A percentile compares a stretch with the other conserved stretches of the same genome.
phyloP scores from a whole-genome alignment of 441 rosid genomes.

The Arabidopsis hybrid region DNA sequence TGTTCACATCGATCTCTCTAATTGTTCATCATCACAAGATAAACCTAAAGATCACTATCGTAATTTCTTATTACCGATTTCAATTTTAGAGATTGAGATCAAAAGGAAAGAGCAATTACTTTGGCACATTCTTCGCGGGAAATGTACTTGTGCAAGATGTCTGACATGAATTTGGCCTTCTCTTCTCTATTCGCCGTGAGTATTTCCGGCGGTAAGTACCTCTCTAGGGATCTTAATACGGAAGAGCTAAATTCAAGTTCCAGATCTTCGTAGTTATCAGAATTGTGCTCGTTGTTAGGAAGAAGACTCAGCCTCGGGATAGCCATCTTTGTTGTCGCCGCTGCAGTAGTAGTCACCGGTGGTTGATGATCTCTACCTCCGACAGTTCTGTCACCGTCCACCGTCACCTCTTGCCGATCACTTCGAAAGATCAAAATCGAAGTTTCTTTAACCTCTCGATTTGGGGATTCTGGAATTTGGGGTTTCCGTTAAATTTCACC shows the following conservation, averaged over 20 bases:
- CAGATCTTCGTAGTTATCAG: slow-evolving; percentile 77
- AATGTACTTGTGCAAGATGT: slow-evolving; percentile 50
- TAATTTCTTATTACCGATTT: neutral
- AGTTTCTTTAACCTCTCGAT: slow-evolving; percentile 1
- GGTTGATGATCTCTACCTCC: slow-evolving; percentile 26
- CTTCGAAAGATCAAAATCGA: neutral
- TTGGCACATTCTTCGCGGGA: slow-evolving; percentile 64
- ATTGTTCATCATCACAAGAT: neutral
- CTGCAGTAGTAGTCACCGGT: neutral
- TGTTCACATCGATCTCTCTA: too few relatives aligned
- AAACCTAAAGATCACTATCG: neutral
- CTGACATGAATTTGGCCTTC: slow-evolving; percentile 75
- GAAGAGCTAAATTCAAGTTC: slow-evolving; percentile 26
- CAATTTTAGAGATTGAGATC: neutral
- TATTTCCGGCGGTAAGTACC: slow-evolving; percentile 70
- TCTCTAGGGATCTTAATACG: slow-evolving; percentile 51
- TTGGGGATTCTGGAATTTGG: slow-evolving; percentile 18
- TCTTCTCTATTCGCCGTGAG: slow-evolving; percentile 53
- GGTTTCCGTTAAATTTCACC: slow-evolving; percentile 37
- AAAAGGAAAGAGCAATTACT: slow-evolving; percentile 43
- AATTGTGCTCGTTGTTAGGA: slow-evolving; percentile 70
- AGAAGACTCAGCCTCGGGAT: neutral
- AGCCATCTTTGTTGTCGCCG: too few relatives aligned
- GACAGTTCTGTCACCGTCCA: slow-evolving; percentile 43
- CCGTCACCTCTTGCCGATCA: slow-evolving; percentile 26